Conservation (phyloP, 257 asterid genomes). For the Solanum etuberosum region DNA sequence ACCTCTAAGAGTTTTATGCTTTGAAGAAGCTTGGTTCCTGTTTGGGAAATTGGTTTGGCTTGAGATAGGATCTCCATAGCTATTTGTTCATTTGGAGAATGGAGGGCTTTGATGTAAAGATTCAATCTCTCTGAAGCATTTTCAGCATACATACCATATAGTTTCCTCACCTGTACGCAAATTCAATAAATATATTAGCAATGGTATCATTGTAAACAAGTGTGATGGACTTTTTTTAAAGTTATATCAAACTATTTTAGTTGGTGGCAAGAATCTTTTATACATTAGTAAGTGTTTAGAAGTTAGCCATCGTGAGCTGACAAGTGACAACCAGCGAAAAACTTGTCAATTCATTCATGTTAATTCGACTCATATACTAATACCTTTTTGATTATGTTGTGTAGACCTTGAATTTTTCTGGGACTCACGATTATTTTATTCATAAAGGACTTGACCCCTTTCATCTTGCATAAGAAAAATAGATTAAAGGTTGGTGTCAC, state of each 20-base stretch:
- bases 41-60: slow-evolving; percentile 39
- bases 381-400: neutral
- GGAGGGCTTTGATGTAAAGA: slow-evolving; percentile 29
- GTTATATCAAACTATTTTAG: neutral
- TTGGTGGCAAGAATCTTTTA: no score
- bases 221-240: neutral
- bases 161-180: slow-evolving; percentile 21
- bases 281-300: neutral
- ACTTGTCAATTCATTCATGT: neutral
- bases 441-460: neutral
- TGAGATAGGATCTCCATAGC: slow-evolving; percentile 21
- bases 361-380: neutral
- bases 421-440: no score
- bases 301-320: neutral
- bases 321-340: neutral
- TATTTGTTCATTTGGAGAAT: slow-evolving; percentile 1
- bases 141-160: slow-evolving; percentile 31
- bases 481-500: neutral
- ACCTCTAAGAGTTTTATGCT: slow-evolving; percentile 47
- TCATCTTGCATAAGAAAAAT: neutral
- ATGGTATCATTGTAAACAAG: neutral
- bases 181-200: neutral
- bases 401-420: neutral
- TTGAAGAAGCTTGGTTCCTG: slow-evolving; percentile 42
- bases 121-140: slow-evolving; percentile 41